phyloP scores from a whole-genome alignment of 1,284 basidiomycete genomes.

The Ganoderma lucidum region DNA sequence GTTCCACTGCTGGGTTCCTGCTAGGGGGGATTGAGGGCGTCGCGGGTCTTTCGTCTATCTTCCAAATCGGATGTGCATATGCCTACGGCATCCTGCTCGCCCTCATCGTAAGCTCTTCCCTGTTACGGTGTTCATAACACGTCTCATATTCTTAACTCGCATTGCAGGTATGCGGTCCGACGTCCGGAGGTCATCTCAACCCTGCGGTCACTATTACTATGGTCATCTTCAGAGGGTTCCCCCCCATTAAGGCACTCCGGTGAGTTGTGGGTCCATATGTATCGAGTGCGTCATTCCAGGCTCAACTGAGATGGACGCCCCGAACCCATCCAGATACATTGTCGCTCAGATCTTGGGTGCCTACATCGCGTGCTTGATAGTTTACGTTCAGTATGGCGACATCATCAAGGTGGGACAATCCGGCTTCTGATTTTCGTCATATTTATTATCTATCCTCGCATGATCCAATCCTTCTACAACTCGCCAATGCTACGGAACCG shows the following conservation, averaged over 20 bases:
- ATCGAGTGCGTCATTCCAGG: neutral
- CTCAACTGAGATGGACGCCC: neutral
- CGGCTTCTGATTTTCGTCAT: neutral
- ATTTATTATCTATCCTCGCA: neutral
- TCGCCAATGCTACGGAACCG: neutral
- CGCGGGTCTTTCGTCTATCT: conserved; percentile 54
- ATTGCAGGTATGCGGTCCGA: conserved; percentile 51
- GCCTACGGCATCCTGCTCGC: conserved; percentile 68
- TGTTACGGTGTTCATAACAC: neutral
- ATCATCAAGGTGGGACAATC: conserved; percentile 49
- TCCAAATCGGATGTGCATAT: conserved; percentile 69
- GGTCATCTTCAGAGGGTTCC: conserved; percentile 66
- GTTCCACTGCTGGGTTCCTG: conserved; percentile 60
- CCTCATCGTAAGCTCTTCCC: conserved; percentile 41
- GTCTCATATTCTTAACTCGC: neutral
- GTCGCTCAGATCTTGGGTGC: conserved; percentile 67
- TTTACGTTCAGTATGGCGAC: conserved; percentile 69
- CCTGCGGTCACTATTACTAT: conserved; percentile 64
- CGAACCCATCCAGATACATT: conserved; percentile 57
- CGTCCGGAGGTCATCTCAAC: conserved; percentile 72
- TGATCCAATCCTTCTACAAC: neutral
- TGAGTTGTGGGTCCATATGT: conserved; percentile 37
- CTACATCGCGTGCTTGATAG: conserved; percentile 65
- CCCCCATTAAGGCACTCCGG: conserved; percentile 58
- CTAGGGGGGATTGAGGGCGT: conserved; percentile 53